Base-by-base conservation (phyloP, 257 asterid genomes). In the Gynochthodes officinalis region DNA sequence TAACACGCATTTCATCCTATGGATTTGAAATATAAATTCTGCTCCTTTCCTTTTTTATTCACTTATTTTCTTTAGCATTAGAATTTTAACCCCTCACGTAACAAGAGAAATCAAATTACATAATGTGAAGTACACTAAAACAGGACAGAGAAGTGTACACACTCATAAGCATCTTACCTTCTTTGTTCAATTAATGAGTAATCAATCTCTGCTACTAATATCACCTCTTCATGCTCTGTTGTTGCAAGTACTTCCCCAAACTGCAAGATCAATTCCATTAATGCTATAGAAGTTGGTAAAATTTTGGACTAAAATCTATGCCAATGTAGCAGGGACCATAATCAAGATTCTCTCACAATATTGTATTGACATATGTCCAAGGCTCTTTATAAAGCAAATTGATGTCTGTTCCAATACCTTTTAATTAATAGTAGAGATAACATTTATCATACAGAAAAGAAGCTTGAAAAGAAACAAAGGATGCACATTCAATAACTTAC, bases 231-330 rank as follows among this genome's bases (percentile, higher is more conserved):
- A 44, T 93, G 96, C 78, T 90, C 96, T 15, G 98, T 88, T 66
- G 96, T 93, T n/a, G 92, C 94, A 78, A 93, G 82, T 48, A 93
- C 90, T 86, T 93, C 98, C 55, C 97, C 98, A 84, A 78, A 93
- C 96, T 93, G 90, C 82, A 78, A 84, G 73, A 75, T 73, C 61
- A 81, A 77, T 74, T 71, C 50, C 75, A 73, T 76, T 77, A 61
- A 61, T 40, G 62, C 65, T 16, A 39, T 49, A 43, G 28, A 46
- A 23, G 57, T 53, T 53, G 69, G 58, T 71, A 23, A 73, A n/a
- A 70, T 16, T 25, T 59, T 40, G 33, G 62, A 65, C 1, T 4
- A 19, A 5, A 69, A 52, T 11, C 23, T 53, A 50, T 52, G 72
- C 63, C 32, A 55, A 50, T 37, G 32, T n/a, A 60, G 23, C 9